Evolutionary conservation across 164 flowering plant genomes (phyloP).

Genomic region (Paratinospora sagittata): DNA sequence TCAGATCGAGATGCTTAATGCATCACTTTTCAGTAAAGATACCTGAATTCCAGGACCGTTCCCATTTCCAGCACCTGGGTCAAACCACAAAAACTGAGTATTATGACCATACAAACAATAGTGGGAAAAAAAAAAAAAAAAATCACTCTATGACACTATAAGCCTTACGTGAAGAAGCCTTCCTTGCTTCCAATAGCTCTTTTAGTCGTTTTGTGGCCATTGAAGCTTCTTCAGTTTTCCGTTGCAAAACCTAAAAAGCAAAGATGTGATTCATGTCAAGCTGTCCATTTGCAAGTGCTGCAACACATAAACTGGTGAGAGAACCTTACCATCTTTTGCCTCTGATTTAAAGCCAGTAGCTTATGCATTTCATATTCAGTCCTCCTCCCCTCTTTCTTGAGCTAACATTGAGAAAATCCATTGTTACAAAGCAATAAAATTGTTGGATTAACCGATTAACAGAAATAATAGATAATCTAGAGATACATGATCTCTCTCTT

Average conservation of each 20-base stretch:
- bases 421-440: not conserved
- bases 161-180: conserved; percentile 66
- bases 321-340: conserved; percentile 88
- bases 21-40: not conserved
- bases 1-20: not conserved
- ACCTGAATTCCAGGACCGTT: conserved; percentile 80
- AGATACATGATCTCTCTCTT: not conserved
- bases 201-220: conserved; percentile 88
- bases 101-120: not conserved
- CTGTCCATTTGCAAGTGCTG: not conserved
- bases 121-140: not conserved
- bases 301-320: not conserved
- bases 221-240: conserved; percentile 97
- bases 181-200: conserved; percentile 83
- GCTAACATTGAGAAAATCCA: conserved; percentile 36
- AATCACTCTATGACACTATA: not conserved
- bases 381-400: conserved; percentile 96
- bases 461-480: not conserved
- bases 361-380: conserved; percentile 99
- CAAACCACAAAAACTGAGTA: conserved; percentile 2
- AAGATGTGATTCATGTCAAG: not conserved
- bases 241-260: conserved; percentile 67
- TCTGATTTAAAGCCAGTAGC: conserved; percentile 82
- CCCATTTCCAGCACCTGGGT: conserved; percentile 52
- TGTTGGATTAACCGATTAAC: not conserved